Evolutionary conservation across 495 filamentous ascomycete genomes (phyloP), one percentile per base, ranked within the genome.

Genomic region (Thermothielavioides terrestris): DNA sequence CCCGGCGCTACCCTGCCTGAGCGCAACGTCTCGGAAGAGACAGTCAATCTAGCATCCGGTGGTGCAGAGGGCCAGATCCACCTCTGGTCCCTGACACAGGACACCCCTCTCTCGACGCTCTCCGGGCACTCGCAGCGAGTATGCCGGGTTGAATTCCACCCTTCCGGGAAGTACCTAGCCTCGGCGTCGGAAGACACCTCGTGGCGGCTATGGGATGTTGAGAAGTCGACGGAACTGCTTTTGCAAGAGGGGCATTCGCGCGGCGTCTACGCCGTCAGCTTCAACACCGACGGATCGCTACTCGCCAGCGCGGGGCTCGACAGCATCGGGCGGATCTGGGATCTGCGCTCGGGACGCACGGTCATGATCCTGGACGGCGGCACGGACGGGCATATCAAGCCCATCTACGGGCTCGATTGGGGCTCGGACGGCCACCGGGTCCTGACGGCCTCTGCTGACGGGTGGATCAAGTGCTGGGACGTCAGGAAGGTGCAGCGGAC

Each of bases 401-500:
- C 94, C 17, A 94, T 99, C 39, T 89, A 90, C 53, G 89, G 81
- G 1, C 68, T 96, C 14, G 90, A 95, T 62, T 99, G 92, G 92
- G 83, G 85, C 41, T 76, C 82, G 1, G 94, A 99, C 59, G 89
- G 89, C 1, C 83, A 94, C 62, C 81, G 92, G 7, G 81, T 96
- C 14, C 72, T 96, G 6, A 86, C 88, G 6, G 89, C 89, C 2
- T 89, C 86, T n/a, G 89, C 81, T 1, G 92, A 99, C 60, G 92
- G 91, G 5, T 95, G 90, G 79, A 83, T 92, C 47, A 97, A 96
- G 64, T 94, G 90, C 69, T 99, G 92, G 92, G 92, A 99, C 63
- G 72, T 97, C 39, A 81, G 92, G 2, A 88, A 89, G 62, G 89
- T 96, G 39, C 79, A 83, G 55, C 82, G 83, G 50, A 81, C 77